Evolutionary conservation across 2,329 filamentous ascomycete genomes (phyloP).

Genomic region (Penicillium nordicum): DNA sequence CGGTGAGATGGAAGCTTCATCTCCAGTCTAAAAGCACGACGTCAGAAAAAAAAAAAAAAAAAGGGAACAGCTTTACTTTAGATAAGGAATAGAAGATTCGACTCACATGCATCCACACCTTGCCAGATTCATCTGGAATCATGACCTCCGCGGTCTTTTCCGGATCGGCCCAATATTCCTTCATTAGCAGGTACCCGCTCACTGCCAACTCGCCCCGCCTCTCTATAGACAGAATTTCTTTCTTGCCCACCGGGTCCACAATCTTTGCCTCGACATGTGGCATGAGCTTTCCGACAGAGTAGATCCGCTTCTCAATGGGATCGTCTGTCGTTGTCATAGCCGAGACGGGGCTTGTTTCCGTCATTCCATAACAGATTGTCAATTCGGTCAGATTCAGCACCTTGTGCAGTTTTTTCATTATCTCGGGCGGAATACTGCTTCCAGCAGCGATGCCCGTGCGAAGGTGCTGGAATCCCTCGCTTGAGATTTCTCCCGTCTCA

Average conservation of each 20-base stretch:
- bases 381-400: constrained; percentile 74
- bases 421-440: constrained; percentile 72
- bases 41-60: constrained; percentile 4
- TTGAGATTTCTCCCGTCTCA: constrained; percentile 46
- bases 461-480: constrained; percentile 61
- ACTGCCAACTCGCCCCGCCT: constrained; percentile 77
- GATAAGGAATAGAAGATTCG: neutral
- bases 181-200: constrained; percentile 83
- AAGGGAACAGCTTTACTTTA: neutral
- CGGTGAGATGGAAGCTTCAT: constrained; percentile 81
- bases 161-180: constrained; percentile 80
- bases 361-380: constrained; percentile 97
- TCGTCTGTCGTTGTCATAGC: constrained; percentile 80
- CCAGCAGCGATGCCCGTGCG: constrained; percentile 91
- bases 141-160: constrained; percentile 66
- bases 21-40: constrained; percentile 63
- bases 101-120: constrained; percentile 72
- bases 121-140: constrained; percentile 53
- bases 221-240: constrained; percentile 58
- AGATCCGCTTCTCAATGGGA: constrained; percentile 67
- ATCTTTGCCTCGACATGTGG: constrained; percentile 80
- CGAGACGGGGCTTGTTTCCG: constrained; percentile 70
- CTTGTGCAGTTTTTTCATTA: constrained; percentile 65
- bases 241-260: constrained; percentile 64
- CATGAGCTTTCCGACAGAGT: constrained; percentile 74